A percentile compares a stretch with the other conserved stretches of the same genome.
phyloP scores from a whole-genome alignment of 1,284 basidiomycete genomes.

The Moniliophthora roreri region DNA sequence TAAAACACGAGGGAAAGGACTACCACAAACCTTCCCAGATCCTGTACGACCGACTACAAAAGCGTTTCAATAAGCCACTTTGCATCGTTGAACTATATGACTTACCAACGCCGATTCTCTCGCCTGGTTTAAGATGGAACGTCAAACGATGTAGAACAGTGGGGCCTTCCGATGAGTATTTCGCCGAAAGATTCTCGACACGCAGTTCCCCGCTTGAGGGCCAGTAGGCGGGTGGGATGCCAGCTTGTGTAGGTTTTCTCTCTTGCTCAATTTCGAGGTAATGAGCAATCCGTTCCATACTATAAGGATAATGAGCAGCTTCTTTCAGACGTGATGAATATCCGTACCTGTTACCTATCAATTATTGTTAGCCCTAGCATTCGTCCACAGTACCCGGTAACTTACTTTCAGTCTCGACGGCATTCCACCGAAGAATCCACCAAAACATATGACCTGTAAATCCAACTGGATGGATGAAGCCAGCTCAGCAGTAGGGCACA shows the following conservation, averaged over 20 bases:
- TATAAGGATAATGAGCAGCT: conserved; percentile 18
- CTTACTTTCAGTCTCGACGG: too few species aligned
- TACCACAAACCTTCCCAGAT: conserved; percentile 62
- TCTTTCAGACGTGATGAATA: background rate
- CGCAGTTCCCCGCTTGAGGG: conserved; percentile 59
- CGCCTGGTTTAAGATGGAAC: conserved; percentile 45
- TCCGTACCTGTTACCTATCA: conserved; percentile 19
- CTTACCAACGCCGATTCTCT: conserved; percentile 47
- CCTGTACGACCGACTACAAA: conserved; percentile 58
- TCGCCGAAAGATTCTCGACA: conserved; percentile 51
- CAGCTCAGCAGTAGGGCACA: background rate
- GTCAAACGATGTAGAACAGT: conserved; percentile 45
- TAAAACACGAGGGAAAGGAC: too few species aligned
- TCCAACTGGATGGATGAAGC: too few species aligned
- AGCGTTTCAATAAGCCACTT: background rate
- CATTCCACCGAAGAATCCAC: too few species aligned
- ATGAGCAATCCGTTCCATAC: conserved; percentile 60
- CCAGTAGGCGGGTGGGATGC: conserved; percentile 66
- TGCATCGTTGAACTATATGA: background rate
- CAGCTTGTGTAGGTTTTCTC: conserved; percentile 34
- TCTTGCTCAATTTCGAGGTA: conserved; percentile 62
- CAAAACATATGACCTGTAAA: too few species aligned
- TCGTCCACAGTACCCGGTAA: too few species aligned
- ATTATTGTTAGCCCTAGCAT: background rate
- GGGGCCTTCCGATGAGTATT: conserved; percentile 41